phyloP scores from a whole-genome alignment of 2,329 filamentous ascomycete genomes.

The Cryphonectria radicalis region DNA sequence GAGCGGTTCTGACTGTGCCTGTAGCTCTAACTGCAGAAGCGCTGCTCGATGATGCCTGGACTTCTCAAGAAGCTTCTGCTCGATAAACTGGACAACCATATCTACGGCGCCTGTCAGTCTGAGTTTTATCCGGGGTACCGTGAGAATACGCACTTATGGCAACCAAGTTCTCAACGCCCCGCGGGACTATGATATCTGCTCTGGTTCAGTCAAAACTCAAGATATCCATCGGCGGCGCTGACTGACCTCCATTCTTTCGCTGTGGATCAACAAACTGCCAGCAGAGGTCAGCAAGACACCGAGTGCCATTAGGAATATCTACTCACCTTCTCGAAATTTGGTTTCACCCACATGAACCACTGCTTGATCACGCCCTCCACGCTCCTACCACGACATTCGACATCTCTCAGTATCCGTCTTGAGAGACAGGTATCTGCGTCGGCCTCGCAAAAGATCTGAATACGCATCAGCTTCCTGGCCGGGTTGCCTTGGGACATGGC shows the following conservation, averaged over 20 bases:
- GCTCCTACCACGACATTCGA: conserved; percentile 85
- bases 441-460: conserved; percentile 89
- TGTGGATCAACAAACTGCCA: conserved; percentile 86
- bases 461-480: neutral
- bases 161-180: conserved; percentile 92
- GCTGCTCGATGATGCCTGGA: conserved; percentile 81
- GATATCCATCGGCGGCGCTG: neutral
- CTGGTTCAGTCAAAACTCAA: conserved; percentile 26
- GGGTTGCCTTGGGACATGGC: neutral
- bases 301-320: neutral
- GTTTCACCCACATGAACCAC: conserved; percentile 96
- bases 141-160: conserved; percentile 68
- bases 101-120: conserved; percentile 19
- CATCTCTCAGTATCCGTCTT: conserved; percentile 83
- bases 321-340: conserved; percentile 81
- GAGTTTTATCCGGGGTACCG: neutral
- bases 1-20: conserved; percentile 72
- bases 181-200: conserved; percentile 86
- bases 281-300: conserved; percentile 27
- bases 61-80: conserved; percentile 84
- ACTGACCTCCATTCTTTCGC: conserved; percentile 75
- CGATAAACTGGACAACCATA: conserved; percentile 94
- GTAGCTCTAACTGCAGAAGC: conserved; percentile 74
- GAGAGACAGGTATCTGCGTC: conserved; percentile 94
- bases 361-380: conserved; percentile 97